phyloP scores from a whole-genome alignment of 116 monocot species.

The Dioscorea cayenensis region DNA sequence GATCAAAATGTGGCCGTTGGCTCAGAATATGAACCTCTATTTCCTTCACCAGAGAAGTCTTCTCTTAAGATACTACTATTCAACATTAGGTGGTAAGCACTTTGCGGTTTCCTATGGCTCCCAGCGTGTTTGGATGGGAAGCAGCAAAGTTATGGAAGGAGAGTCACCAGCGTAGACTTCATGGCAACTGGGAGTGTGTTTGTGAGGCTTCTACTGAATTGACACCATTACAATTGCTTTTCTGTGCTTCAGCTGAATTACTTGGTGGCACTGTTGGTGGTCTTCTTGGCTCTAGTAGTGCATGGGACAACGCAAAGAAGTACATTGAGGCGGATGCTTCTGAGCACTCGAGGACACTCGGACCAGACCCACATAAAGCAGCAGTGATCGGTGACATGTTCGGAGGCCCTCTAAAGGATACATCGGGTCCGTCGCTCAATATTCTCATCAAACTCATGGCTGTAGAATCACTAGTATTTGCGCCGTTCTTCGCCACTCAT shows the following conservation, averaged over 20 bases:
- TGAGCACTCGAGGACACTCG: no score
- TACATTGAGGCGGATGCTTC: no score
- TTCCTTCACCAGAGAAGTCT: constrained; percentile 47
- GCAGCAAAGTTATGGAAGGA: constrained; percentile 56
- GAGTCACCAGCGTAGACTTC: constrained; percentile 47
- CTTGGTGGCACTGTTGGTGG: constrained; percentile 95
- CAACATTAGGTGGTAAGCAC: constrained; percentile 68
- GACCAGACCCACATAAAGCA: no score
- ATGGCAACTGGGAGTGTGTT: constrained; percentile 65
- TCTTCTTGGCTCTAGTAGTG: constrained; percentile 93
- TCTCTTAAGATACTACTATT: constrained; percentile 51
- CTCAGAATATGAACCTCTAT: constrained; percentile 52
- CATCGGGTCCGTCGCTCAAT: no score
- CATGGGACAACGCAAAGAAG: no score
- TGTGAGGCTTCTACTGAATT: constrained; percentile 93
- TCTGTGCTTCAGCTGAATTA: constrained; percentile 82
- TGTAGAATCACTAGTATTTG: no score
- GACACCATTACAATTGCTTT: constrained; percentile 49
- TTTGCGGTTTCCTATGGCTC: constrained; percentile 57
- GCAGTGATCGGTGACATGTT: no score
- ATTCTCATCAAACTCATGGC: no score
- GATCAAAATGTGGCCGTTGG: constrained; percentile 26
- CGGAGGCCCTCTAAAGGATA: no score
- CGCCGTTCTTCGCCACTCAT: no score
- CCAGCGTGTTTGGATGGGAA: constrained; percentile 68